Evolutionary conservation across 129 eudicot genomes (phyloP), one percentile per base, ranked within the genome.

Genomic region (Dittrichia graveolens): DNA sequence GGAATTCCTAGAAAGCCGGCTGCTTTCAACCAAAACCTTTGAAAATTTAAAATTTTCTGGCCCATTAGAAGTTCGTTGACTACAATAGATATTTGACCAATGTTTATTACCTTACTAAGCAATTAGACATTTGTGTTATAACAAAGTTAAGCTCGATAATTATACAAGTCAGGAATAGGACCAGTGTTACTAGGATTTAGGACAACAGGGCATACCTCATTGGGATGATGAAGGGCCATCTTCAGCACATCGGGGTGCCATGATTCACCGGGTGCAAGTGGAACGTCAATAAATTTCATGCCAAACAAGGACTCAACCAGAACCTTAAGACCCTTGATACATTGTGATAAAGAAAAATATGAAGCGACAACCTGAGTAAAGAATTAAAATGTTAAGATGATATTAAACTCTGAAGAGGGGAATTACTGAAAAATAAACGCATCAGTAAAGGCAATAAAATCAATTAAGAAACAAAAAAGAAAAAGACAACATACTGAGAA

Each of bases 191-290:
- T 50, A 50, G 13, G 15, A 10, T 12, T 9, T 34, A 58, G 61
- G 61, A 19, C 61, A 45, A 79, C 56, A 42, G 47, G 59, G 68
- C 19, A 37, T 75, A 89, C 98, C 98, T 93, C 98, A 60, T 87
- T 77, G 69, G 92, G 95, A 82, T 93, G 95, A 85, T 87, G 80
- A 52, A 93, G 85, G 69, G 91, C 84, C 88, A 93, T 79, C 69
- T 93, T 93, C 66, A 93, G 72, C 72, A 93, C 96, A 82, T 93
- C 92, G 8, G 92, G 95, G 74, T 93, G 98, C 98, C 98, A 93
- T 71, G 98, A 85, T 83, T 93, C 98, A 73, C 96, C 96, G 42
- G 85, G 92, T 58, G 92, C 85, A 71, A 85, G 80, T 69, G 96
- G 92, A 46, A 84, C 61, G 39, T 80, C 58, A 14, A 71, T 79